Evolutionary conservation across 1,284 basidiomycete genomes (phyloP).

Genomic region (Puccinia polysora): DNA sequence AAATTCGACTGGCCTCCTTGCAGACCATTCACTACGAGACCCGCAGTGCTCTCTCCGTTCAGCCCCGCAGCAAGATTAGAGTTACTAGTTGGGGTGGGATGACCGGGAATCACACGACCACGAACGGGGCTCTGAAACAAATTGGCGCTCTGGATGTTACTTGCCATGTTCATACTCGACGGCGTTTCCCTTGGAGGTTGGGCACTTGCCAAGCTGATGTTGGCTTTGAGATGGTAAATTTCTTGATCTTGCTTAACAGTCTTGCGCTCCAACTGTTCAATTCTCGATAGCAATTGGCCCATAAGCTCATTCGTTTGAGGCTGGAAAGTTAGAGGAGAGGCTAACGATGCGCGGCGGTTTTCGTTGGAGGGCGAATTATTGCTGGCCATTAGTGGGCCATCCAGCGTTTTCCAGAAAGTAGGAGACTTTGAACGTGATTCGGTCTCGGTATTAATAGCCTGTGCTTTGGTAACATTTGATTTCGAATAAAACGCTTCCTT

Average conservation of each 20-base stretch:
- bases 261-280: conserved; percentile 42
- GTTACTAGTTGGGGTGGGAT: not conserved
- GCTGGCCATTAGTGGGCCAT: not conserved
- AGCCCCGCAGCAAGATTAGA: not conserved
- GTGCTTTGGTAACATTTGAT: conserved; percentile 41
- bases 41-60: not conserved
- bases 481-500: conserved; percentile 44
- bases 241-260: conserved; percentile 36
- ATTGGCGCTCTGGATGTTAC: not conserved
- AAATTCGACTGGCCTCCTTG: not conserved
- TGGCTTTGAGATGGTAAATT: conserved; percentile 27
- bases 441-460: not conserved
- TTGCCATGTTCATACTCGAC: not conserved
- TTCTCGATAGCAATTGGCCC: conserved; percentile 30
- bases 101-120: conserved; percentile 4
- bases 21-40: not conserved
- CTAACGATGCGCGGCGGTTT: conserved; percentile 15
- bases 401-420: conserved; percentile 29
- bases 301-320: conserved; percentile 24
- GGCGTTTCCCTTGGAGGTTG: conserved; percentile 25
- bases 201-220: conserved; percentile 11
- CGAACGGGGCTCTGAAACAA: conserved; percentile 8
- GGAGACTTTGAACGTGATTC: conserved; percentile 14
- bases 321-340: conserved; percentile 29
- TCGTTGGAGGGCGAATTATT: conserved; percentile 17